Evolutionary conservation across 768 basidiomycete species (phyloP).

Genomic region (Xerocomus spinulosus): DNA sequence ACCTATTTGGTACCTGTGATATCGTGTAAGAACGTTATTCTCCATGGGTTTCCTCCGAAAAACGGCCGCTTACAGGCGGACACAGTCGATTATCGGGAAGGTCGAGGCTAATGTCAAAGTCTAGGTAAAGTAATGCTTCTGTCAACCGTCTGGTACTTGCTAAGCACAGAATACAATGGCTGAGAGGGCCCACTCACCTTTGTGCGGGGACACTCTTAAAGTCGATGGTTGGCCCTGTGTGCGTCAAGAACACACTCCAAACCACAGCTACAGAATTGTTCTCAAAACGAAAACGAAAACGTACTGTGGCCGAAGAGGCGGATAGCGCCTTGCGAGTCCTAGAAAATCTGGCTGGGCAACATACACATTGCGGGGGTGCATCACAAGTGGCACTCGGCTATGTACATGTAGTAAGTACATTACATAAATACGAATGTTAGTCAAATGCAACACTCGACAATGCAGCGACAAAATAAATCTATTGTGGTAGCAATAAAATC

Average conservation of each 20-base stretch:
- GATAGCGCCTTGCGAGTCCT: conserved; percentile 51
- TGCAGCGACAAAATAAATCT: background rate
- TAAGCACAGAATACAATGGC: conserved; percentile 1
- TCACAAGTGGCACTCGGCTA: too few species aligned
- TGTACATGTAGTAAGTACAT: too few species aligned
- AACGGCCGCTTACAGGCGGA: conserved; percentile 62
- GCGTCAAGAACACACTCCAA: conserved; percentile 26
- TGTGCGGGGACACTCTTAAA: conserved; percentile 71
- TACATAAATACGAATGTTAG: too few species aligned
- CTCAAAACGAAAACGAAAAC: conserved; percentile 11
- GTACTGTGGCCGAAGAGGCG: conserved; percentile 52
- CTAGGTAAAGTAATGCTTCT: conserved; percentile 66
- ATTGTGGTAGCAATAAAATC: too few species aligned
- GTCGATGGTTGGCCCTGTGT: conserved; percentile 50
- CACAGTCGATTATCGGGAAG: conserved; percentile 75
- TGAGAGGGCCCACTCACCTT: conserved; percentile 40
- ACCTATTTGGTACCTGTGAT: conserved; percentile 70
- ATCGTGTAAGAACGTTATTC: background rate
- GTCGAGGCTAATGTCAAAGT: conserved; percentile 60
- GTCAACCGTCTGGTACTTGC: conserved; percentile 60
- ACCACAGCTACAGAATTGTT: conserved; percentile 3
- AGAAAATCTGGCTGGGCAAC: conserved; percentile 51
- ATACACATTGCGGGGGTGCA: conserved; percentile 52
- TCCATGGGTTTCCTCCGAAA: background rate
- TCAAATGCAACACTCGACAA: too few species aligned